Evolutionary conservation across 345 rosid genomes (phyloP).

Genomic region (Eutrema japonicum): DNA sequence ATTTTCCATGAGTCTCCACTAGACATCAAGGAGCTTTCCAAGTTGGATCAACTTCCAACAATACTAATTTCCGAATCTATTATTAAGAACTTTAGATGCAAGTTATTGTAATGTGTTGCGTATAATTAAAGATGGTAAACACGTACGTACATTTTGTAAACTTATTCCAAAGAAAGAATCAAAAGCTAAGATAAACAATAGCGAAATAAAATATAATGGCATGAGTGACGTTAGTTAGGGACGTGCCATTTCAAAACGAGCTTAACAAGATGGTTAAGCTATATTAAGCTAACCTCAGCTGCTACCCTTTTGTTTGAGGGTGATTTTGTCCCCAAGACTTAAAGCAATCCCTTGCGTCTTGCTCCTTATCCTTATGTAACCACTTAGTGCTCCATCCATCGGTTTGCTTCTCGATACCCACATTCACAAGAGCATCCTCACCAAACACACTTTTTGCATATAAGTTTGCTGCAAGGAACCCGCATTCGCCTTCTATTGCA

Average conservation of each 20-base stretch:
- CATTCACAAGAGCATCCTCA: conserved; percentile 83
- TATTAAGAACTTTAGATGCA: background rate
- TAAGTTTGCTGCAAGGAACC: conserved; percentile 79
- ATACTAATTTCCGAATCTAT: background rate
- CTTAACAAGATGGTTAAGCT: too few species aligned
- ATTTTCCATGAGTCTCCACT: too few species aligned
- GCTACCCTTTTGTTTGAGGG: conserved; percentile 49
- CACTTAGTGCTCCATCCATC: conserved; percentile 76
- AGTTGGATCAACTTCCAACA: too few species aligned
- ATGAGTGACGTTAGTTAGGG: background rate
- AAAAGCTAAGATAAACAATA: background rate
- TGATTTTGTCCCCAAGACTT: conserved; percentile 36
- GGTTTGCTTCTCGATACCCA: conserved; percentile 73
- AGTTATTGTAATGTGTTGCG: background rate
- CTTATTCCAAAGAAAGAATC: background rate
- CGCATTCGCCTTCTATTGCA: conserved; percentile 82
- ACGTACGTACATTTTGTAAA: too few species aligned
- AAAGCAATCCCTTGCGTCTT: conserved; percentile 94
- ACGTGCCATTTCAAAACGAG: background rate
- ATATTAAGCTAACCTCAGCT: conserved; percentile 38
- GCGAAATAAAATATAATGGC: background rate
- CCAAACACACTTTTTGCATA: conserved; percentile 90
- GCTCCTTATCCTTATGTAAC: conserved; percentile 89
- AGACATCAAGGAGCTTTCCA: too few species aligned
- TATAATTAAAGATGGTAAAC: too few species aligned